phyloP scores from a whole-genome alignment of 805 yeast species.

The Zygosaccharomyces lentus region DNA sequence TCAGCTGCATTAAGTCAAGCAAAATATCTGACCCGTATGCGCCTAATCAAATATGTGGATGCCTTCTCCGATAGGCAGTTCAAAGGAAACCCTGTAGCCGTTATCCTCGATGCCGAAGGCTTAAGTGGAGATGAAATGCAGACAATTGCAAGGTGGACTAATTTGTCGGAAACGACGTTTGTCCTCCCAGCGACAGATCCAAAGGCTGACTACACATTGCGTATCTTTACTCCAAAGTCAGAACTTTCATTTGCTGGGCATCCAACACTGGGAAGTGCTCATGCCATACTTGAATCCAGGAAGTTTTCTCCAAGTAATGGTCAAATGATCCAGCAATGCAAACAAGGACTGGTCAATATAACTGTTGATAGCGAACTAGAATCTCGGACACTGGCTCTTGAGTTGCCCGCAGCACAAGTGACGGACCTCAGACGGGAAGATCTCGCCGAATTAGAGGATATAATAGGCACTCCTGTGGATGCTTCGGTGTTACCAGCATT shows the following conservation, averaged over 20 bases:
- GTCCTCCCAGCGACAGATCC: conserved; percentile 37
- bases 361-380: conserved; percentile 16
- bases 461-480: conserved; percentile 7
- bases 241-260: conserved; percentile 60
- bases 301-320: conserved; percentile 27
- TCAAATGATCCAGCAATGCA: conserved; percentile 39
- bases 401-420: conserved; percentile 8
- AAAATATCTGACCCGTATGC: background rate
- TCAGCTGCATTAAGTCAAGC: too few species aligned
- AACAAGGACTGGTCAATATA: conserved; percentile 39
- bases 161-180: conserved; percentile 50
- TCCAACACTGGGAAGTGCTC: conserved; percentile 48
- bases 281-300: conserved; percentile 37
- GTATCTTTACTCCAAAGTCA: conserved; percentile 42
- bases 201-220: conserved; percentile 42
- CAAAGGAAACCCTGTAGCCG: conserved; percentile 49
- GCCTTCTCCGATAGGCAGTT: conserved; percentile 31
- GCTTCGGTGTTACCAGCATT: conserved; percentile 19
- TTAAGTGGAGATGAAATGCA: conserved; percentile 41
- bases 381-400: conserved; percentile 18
- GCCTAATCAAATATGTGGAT: conserved; percentile 26
- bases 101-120: conserved; percentile 18
- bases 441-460: background rate
- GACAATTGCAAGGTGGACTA: conserved; percentile 48
- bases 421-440: conserved; percentile 3